Conservation (phyloP, 768 basidiomycete species). For the Leccinum truebloodii region DNA sequence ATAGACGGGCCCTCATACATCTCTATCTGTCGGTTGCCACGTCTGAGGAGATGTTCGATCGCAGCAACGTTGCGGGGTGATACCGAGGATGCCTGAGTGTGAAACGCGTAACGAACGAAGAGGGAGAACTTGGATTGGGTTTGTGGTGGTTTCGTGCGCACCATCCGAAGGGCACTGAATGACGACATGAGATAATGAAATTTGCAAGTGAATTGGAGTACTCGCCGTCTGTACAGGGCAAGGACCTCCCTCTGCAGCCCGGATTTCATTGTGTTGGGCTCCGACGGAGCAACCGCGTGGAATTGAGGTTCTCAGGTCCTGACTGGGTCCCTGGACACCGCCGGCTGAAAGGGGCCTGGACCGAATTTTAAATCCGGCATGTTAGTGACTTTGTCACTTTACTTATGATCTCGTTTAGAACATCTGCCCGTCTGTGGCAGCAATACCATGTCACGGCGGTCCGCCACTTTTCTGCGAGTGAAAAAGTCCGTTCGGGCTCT, state of each 20-base stretch:
- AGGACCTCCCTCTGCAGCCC: conserved; percentile 57
- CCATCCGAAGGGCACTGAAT: conserved; percentile 73
- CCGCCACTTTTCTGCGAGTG: conserved; percentile 17
- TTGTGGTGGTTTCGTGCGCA: conserved; percentile 59
- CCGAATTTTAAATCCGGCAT: conserved; percentile 6
- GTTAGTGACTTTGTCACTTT: background rate
- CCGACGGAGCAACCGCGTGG: background rate
- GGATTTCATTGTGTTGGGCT: conserved; percentile 33
- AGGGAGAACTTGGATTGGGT: conserved; percentile 67
- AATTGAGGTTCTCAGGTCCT: conserved; percentile 7
- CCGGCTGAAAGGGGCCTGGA: conserved; percentile 12
- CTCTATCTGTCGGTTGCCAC: conserved; percentile 66
- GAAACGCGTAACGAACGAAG: conserved; percentile 71
- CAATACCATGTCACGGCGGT: conserved; percentile 2
- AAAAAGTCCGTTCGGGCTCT: conserved; percentile 9
- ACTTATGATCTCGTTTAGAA: conserved; percentile 21
- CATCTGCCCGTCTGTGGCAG: conserved; percentile 12
- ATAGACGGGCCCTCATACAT: conserved; percentile 66
- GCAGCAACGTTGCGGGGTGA: conserved; percentile 66
- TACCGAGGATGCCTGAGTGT: conserved; percentile 56
- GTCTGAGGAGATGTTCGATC: conserved; percentile 77
- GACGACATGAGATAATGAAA: conserved; percentile 5
- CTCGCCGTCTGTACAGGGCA: conserved; percentile 55
- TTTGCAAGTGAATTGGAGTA: background rate
- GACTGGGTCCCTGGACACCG: conserved; percentile 21